Conservation (phyloP, 129 eudicot genomes). For the Apium graveolens region DNA sequence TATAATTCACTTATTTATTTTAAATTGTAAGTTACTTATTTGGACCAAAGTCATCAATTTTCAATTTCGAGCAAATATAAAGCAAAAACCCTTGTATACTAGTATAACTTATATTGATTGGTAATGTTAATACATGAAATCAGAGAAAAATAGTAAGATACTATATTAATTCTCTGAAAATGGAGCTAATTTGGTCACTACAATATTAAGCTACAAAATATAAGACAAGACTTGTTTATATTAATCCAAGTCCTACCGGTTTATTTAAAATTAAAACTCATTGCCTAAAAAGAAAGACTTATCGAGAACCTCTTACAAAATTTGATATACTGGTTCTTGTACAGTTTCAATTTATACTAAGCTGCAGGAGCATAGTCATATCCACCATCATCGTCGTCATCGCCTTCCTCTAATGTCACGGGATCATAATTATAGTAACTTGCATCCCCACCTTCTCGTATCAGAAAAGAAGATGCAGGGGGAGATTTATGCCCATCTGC, state of each 20-base stretch:
- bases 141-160: too few relatives aligned
- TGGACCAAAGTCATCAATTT: too few relatives aligned
- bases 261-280: neutral
- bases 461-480: neutral
- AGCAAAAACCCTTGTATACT: too few relatives aligned
- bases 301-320: neutral
- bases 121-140: neutral
- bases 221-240: neutral
- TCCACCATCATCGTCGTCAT: slow-evolving; percentile 14
- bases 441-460: neutral
- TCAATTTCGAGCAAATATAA: too few relatives aligned
- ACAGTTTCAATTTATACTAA: neutral
- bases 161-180: too few relatives aligned
- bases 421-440: neutral
- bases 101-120: too few relatives aligned
- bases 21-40: too few relatives aligned
- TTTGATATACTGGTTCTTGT: neutral
- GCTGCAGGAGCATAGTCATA: slow-evolving; percentile 19
- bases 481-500: slow-evolving; percentile 8
- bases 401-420: neutral
- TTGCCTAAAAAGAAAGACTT: neutral
- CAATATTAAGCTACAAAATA: neutral
- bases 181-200: neutral
- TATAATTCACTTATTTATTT: too few relatives aligned
- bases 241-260: neutral